Percentiles rank a stretch among this genome's conserved stretches.
Conservation (phyloP, 805 yeast genomes). For the Saccharomycodes ludwigii region DNA sequence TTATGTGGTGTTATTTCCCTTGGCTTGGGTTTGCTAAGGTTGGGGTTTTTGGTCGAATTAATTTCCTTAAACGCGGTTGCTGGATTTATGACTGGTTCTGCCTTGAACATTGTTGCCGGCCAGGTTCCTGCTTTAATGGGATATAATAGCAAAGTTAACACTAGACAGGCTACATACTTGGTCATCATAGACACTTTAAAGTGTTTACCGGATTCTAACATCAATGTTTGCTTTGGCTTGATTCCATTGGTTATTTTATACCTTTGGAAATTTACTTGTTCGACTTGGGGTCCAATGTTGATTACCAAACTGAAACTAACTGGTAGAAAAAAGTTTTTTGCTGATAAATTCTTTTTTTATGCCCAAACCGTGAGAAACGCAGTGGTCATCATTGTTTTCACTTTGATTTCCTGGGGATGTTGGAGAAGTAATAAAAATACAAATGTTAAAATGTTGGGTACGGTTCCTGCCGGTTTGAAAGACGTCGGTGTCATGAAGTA, state of each 20-base stretch:
- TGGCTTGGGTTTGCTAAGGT: constrained; percentile 69
- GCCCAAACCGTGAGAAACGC: constrained; percentile 70
- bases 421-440: constrained; percentile 33
- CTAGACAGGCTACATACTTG: constrained; percentile 56
- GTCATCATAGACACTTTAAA: constrained; percentile 65
- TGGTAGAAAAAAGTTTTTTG: constrained; percentile 9
- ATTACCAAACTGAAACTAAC: constrained; percentile 35
- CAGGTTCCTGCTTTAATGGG: constrained; percentile 87
- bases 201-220: constrained; percentile 51
- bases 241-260: constrained; percentile 62
- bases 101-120: constrained; percentile 68
- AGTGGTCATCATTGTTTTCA: constrained; percentile 66
- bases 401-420: constrained; percentile 71
- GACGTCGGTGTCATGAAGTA: constrained; percentile 63
- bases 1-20: constrained; percentile 78
- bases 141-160: constrained; percentile 48
- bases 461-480: constrained; percentile 71
- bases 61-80: constrained; percentile 86
- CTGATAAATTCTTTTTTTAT: constrained; percentile 47
- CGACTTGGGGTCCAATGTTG: constrained; percentile 41
- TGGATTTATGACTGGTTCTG: constrained; percentile 94
- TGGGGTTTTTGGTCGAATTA: constrained; percentile 81
- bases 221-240: constrained; percentile 86
- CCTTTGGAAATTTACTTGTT: constrained; percentile 54
- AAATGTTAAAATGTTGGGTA: constrained; percentile 50